These are phyloP conservation scores for Calonectria hongkongensis DNA, from an alignment of 2,329 filamentous ascomycete species.

Conservation along the genomic window DNA sequence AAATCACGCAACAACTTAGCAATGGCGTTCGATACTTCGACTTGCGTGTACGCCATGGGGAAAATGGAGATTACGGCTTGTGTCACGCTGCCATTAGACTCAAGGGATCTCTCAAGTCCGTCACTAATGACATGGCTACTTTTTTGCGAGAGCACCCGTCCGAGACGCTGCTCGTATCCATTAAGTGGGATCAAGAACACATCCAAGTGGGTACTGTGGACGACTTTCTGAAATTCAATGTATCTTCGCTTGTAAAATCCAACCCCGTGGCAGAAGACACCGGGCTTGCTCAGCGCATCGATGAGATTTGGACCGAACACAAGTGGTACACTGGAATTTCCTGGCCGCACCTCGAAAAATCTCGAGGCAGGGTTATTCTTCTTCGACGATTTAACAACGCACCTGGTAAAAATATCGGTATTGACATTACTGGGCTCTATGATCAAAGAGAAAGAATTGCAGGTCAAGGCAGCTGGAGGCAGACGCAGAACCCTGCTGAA, in stretches of 20 bases:
- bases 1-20: neutral
- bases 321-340: slow-evolving; percentile 22
- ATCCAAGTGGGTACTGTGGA: neutral
- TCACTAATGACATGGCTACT: neutral
- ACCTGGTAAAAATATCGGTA: slow-evolving; percentile 15
- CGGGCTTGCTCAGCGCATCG: neutral
- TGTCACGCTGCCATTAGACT: slow-evolving; percentile 22
- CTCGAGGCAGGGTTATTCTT: slow-evolving; percentile 20
- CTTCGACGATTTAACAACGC: slow-evolving; percentile 25
- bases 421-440: slow-evolving; percentile 9
- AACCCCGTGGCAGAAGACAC: slow-evolving; percentile 15
- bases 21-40: slow-evolving; percentile 12
- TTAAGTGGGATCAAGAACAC: slow-evolving; percentile 27
- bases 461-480: slow-evolving; percentile 5
- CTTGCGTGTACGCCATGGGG: slow-evolving; percentile 16
- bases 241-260: slow-evolving; percentile 18
- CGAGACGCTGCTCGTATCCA: slow-evolving; percentile 12
- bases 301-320: slow-evolving; percentile 28
- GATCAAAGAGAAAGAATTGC: neutral
- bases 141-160: slow-evolving; percentile 10
- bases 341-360: slow-evolving; percentile 20
- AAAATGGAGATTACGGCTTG: slow-evolving; percentile 22
- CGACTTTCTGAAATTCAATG: slow-evolving; percentile 14
- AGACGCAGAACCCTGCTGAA: slow-evolving; percentile 18
- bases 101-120: neutral